Evolutionary conservation across 805 yeast genomes (phyloP).

Genomic region (Vanderwaltozyma verrucispora): DNA sequence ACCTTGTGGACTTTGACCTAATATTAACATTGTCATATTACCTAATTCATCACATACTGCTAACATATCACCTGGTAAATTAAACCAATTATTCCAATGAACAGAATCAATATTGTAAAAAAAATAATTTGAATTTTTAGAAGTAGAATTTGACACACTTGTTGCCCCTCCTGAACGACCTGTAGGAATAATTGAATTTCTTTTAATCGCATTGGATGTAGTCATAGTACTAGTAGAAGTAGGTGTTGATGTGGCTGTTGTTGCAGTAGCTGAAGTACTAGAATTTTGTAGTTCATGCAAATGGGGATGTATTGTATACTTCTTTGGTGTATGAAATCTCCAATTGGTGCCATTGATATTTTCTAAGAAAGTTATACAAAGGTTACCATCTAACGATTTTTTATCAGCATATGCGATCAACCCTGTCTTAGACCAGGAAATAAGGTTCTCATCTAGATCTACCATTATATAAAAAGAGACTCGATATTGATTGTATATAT

Average conservation of each 20-base stretch:
- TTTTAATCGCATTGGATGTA: neutral
- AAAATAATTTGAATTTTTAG: constrained; percentile 16
- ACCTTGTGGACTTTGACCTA: constrained; percentile 37
- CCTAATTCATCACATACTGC: constrained; percentile 72
- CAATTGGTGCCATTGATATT: constrained; percentile 67
- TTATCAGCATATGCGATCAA: constrained; percentile 61
- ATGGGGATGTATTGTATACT: constrained; percentile 25
- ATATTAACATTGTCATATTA: constrained; percentile 44
- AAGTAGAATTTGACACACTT: constrained; percentile 9
- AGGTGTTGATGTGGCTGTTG: too few relatives aligned
- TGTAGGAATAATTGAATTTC: neutral
- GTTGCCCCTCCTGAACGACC: constrained; percentile 8
- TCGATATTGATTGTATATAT: too few relatives aligned
- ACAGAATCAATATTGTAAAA: constrained; percentile 36
- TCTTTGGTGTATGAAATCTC: constrained; percentile 48
- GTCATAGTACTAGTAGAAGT: neutral
- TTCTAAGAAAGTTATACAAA: constrained; percentile 58
- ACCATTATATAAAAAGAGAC: too few relatives aligned
- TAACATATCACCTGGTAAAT: constrained; percentile 57
- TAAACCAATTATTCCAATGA: constrained; percentile 55
- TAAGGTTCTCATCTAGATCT: constrained; percentile 15
- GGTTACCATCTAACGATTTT: constrained; percentile 27
- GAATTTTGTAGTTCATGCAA: constrained; percentile 14
- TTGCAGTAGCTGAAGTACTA: neutral
- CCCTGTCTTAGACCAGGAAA: constrained; percentile 80